phyloP scores from a whole-genome alignment of 2,329 filamentous ascomycete species.

The Tolypocladium guangdongense region DNA sequence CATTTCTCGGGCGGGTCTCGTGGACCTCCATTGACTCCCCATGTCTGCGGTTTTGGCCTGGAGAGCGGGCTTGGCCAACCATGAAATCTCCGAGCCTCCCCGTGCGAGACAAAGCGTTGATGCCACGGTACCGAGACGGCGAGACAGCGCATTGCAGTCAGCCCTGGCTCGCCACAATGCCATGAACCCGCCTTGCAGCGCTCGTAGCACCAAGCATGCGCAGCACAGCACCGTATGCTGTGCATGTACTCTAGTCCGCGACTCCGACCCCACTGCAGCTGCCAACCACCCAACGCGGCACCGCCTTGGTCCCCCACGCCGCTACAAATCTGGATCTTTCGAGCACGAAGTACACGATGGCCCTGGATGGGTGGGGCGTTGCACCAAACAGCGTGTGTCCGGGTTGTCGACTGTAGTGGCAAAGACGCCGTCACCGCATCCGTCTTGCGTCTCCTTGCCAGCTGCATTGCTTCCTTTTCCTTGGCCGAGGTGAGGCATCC shows the following conservation, averaged over 20 bases:
- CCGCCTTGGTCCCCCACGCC: background rate
- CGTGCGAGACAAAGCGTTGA: background rate
- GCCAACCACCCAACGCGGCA: background rate
- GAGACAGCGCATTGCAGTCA: background rate
- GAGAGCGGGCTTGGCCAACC: background rate
- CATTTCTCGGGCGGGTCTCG: background rate
- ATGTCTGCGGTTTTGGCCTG: background rate
- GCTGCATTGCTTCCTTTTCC: background rate
- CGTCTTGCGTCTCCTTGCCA: background rate
- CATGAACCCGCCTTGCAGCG: background rate
- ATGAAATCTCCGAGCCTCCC: background rate
- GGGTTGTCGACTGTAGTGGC: background rate
- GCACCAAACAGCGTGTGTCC: background rate
- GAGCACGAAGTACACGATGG: too few relatives aligned
- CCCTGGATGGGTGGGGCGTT: background rate
- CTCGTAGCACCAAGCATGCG: background rate
- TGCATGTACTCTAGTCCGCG: background rate
- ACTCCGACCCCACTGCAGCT: too few relatives aligned
- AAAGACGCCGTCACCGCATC: background rate
- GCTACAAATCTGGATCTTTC: background rate
- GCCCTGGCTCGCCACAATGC: background rate
- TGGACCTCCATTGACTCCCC: background rate
- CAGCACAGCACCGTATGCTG: background rate
- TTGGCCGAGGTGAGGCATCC: background rate
- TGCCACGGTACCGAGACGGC: background rate